Evolutionary conservation across 768 basidiomycete species (phyloP), one percentile per base, ranked within the genome.

Genomic region (Collybia sp.): DNA sequence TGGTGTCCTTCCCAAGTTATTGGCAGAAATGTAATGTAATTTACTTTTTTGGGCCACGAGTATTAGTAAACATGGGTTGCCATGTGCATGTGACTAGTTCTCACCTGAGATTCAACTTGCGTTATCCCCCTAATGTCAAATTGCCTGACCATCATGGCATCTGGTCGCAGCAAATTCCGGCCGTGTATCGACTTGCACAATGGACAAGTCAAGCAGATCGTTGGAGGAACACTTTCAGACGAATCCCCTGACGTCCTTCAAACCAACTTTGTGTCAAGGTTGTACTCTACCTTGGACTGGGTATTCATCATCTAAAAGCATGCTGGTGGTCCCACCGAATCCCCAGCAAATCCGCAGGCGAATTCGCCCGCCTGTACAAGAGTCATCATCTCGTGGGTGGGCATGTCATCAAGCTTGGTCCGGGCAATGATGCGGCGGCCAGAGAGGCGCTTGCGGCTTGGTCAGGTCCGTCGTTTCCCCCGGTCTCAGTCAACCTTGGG

Each of bases 151-250:
- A 63, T 66, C 75, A 56, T 68, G 62, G 32, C 67, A 58, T 43
- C 64, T 58, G 40, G 72, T 63, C 55, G 67, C 50, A 80, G 75
- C 56, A 62, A 76, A 40, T 95, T 96, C 70, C 76, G 86, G 46
- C 96, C 96, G 15, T 99, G 96, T 62, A 97, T 99, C 56, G 96
- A 99, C 66, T 78, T 99, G 12, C 96, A 99, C 67, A 78, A 85
- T 48, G 96, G 96, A 5, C 76, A 92, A 57, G 96, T 99, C 47
- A 98, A 98, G 68, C 96, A 99, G 67, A 97, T 99, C 45, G 90
- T 99, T 12, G 96, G 96, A 36, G 92, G 94, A 3, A 94, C 93
- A 3, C 75, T 99, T 25, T 88, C 87, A 15, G 86, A 91, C 42
- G 55, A 64, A 17, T 61, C 77, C 30, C 79, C 86, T 6, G 67